phyloP scores from a whole-genome alignment of 129 eudicot genomes.

The Cynara cardunculus region DNA sequence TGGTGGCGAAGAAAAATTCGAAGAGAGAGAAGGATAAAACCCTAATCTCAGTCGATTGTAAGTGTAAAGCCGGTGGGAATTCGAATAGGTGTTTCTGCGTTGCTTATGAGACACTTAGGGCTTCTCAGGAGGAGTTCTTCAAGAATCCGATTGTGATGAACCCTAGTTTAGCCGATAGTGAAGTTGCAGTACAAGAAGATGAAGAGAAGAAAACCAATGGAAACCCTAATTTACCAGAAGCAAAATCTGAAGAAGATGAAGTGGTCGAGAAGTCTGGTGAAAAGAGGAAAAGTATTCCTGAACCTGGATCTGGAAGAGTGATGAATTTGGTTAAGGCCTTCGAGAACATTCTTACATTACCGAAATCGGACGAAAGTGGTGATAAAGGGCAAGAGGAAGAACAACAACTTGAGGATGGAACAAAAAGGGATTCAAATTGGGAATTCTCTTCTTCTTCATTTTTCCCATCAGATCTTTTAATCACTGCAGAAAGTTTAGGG shows the following conservation, averaged over 20 bases:
- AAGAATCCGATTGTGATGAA: constrained; percentile 20
- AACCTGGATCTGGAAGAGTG: constrained; percentile 72
- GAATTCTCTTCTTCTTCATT: constrained; percentile 52
- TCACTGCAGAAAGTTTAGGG: constrained; percentile 81
- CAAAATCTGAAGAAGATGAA: constrained; percentile 11
- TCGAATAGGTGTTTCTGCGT: constrained; percentile 66
- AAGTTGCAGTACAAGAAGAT: neutral
- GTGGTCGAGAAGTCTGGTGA: constrained; percentile 28
- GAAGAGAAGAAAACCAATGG: neutral
- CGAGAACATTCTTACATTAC: constrained; percentile 60
- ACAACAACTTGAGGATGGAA: neutral
- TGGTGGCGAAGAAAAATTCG: constrained; percentile 66
- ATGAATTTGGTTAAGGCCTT: constrained; percentile 81
- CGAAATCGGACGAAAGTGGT: constrained; percentile 36
- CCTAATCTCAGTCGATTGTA: constrained; percentile 40
- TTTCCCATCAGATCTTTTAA: constrained; percentile 55
- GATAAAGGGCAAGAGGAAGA: constrained; percentile 32
- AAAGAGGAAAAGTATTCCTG: constrained; percentile 61
- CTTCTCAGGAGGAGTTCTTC: constrained; percentile 92
- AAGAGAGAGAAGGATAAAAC: constrained; percentile 34
- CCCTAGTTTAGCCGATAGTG: neutral
- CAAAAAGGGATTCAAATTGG: constrained; percentile 37
- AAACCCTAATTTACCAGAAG: constrained; percentile 21
- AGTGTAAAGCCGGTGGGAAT: constrained; percentile 50
- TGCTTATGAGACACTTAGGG: constrained; percentile 80